Conservation (phyloP, 352 stramenopile species). For the Paralagenidium karlingii region DNA sequence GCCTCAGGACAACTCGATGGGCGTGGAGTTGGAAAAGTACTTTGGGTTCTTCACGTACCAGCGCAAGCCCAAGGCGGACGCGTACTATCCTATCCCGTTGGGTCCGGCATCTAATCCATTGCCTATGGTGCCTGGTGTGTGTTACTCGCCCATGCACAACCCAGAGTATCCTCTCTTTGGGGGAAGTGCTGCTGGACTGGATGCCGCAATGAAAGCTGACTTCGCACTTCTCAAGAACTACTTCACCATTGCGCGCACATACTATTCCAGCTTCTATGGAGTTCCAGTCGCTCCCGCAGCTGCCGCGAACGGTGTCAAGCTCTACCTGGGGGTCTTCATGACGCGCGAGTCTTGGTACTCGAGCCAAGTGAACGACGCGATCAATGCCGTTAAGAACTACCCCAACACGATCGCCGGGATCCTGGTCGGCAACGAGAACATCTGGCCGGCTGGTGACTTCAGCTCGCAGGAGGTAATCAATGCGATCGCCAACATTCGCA, state of each 20-base stretch:
- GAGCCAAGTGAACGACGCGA: slow-evolving; percentile 25
- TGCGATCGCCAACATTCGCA: slow-evolving; percentile 17
- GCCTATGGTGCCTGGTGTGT: slow-evolving; percentile 15
- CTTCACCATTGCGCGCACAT: slow-evolving; percentile 45
- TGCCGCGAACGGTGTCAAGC: slow-evolving; percentile 25
- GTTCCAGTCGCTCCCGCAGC: slow-evolving; percentile 24
- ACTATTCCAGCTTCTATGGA: slow-evolving; percentile 64
- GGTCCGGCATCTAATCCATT: neutral
- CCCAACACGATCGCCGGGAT: slow-evolving; percentile 40
- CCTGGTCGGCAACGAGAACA: slow-evolving; percentile 68
- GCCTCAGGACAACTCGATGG: slow-evolving; percentile 31
- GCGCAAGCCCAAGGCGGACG: no score
- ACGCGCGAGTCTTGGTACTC: slow-evolving; percentile 50
- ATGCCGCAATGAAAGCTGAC: slow-evolving; percentile 40
- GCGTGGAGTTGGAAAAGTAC: slow-evolving; percentile 38
- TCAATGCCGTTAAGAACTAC: slow-evolving; percentile 30
- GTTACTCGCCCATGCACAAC: slow-evolving; percentile 75
- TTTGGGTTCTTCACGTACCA: slow-evolving; percentile 79
- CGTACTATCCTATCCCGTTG: no score
- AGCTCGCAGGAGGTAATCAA: slow-evolving; percentile 18
- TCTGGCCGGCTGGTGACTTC: slow-evolving; percentile 28
- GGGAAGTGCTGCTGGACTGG: slow-evolving; percentile 14
- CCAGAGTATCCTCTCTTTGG: slow-evolving; percentile 43
- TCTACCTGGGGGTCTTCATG: slow-evolving; percentile 73
- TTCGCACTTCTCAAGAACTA: slow-evolving; percentile 61